Base-by-base conservation (phyloP, 208 protist genomes). In the Phytomonas sp. region DNA sequence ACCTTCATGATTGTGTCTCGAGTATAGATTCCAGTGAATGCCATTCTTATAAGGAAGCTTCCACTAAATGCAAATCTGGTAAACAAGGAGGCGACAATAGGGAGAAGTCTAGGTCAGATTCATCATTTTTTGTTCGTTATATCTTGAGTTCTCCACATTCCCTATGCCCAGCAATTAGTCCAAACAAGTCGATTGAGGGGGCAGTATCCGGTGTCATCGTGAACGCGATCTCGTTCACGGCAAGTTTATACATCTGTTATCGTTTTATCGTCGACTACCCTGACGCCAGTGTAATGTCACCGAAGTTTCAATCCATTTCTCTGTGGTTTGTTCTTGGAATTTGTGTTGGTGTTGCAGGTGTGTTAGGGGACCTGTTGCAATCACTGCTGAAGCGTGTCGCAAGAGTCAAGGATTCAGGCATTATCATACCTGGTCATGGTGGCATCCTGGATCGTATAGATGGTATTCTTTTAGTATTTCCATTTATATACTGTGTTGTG, bases 401-500 rank as follows among this genome's bases (percentile, higher is more conserved):
- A 6, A 72, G 74, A 8, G 80, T 97, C 51, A 97, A 97, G 74
- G 93, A 97, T 62, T 75, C 87, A 7, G 91, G 91, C 7, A 73
- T 82, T 36, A 84, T 93, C 56, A 83, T 97, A 26, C 91, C 90
- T 33, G 93, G 90, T 4, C 91, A 97, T 69, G 91, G 93, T 62
- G 93, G 91, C 36, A 81, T 96, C 51, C 81, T 97, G n/a, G 91
- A 97, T 68, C 80, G 91, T 67, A 81, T 97, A 46, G 91, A 96
- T 66, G 91, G 91, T 30, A 74, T 93, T 67, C 78, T 97, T 15
- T 60, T 96, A 28, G 80, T 81, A 6, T 91, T 93, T 70, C 86
- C 85, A 4, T 73, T 91, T 29, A 84, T 92, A 74, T 92, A 91
- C 73, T 81, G 77, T 66, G 71, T 77, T 13, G 53, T 90, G 53